Evolutionary conservation across 2,329 filamentous ascomycete genomes (phyloP).

Genomic region (Ophiostoma ulmi): DNA sequence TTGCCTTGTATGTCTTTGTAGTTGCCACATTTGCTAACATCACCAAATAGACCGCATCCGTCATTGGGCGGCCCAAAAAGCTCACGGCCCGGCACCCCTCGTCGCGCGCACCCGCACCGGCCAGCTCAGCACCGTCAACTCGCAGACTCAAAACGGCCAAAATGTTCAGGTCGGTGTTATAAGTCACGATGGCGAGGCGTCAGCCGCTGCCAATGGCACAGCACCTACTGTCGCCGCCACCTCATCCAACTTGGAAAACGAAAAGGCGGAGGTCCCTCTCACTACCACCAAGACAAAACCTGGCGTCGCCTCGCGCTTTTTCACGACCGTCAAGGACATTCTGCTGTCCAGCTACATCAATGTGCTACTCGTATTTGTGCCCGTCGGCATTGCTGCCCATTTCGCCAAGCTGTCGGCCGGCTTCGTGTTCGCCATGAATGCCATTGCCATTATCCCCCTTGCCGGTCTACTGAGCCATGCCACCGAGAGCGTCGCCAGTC

Average conservation of each 20-base stretch:
- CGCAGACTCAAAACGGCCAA: constrained; percentile 1
- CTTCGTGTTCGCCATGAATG: constrained; percentile 57
- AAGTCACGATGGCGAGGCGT: constrained; percentile 12
- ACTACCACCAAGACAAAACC: not conserved
- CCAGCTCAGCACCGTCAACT: not conserved
- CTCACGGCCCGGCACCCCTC: constrained; percentile 30
- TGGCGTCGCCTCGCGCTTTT: constrained; percentile 35
- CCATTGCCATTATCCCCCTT: constrained; percentile 73
- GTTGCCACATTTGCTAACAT: constrained; percentile 21
- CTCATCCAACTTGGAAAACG: constrained; percentile 18
- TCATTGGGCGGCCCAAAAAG: constrained; percentile 33
- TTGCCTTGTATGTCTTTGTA: too few relatives aligned
- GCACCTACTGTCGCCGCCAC: not conserved
- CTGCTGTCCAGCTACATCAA: constrained; percentile 61
- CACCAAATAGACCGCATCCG: constrained; percentile 29
- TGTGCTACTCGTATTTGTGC: constrained; percentile 63
- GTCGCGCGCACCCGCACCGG: constrained; percentile 19
- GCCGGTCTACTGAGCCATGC: constrained; percentile 77
- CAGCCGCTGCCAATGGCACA: not conserved
- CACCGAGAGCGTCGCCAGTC: constrained; percentile 80
- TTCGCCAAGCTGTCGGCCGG: constrained; percentile 35
- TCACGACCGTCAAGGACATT: constrained; percentile 47
- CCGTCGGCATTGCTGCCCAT: constrained; percentile 58
- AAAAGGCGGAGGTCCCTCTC: constrained; percentile 16
- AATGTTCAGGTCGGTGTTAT: constrained; percentile 10